Percentiles rank a stretch among this genome's conserved stretches.
These are phyloP conservation scores for Thymus quinquecostatus DNA, from an alignment of 257 asterid genomes.

Conservation along the genomic window DNA sequence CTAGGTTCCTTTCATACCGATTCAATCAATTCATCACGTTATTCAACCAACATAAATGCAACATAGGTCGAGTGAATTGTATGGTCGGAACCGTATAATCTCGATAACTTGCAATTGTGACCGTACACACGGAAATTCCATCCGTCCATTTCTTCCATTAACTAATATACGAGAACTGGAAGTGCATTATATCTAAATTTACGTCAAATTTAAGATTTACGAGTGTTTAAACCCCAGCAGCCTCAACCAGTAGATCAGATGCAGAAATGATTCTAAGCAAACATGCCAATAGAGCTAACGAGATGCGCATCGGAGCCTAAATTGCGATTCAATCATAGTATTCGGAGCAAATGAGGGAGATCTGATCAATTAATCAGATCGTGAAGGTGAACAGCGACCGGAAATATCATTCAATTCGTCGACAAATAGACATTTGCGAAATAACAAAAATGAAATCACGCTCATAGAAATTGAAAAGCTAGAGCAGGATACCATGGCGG, in stretches of 20 bases:
- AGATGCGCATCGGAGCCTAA: slow-evolving; percentile 19
- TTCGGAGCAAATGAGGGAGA: slow-evolving; percentile 17
- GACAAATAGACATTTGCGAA: slow-evolving; percentile 9
- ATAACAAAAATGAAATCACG: background rate
- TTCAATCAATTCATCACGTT: background rate
- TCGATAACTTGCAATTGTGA: background rate
- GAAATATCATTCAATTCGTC: slow-evolving; percentile 24
- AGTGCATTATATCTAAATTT: background rate
- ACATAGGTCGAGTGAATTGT: background rate
- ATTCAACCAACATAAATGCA: slow-evolving; percentile 13
- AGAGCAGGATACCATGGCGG: slow-evolving; percentile 31
- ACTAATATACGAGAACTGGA: slow-evolving; percentile 12
- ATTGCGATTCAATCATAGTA: slow-evolving; percentile 15
- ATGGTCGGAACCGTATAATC: background rate
- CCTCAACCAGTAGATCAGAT: slow-evolving; percentile 23
- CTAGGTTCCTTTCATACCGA: slow-evolving; percentile 13
- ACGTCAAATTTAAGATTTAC: background rate
- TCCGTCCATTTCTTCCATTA: background rate
- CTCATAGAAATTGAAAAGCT: background rate
- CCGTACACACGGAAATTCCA: background rate
- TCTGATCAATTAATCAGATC: slow-evolving; percentile 28
- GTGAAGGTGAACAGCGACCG: slow-evolving; percentile 1
- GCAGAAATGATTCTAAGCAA: slow-evolving; percentile 22
- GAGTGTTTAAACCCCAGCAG: slow-evolving; percentile 14
- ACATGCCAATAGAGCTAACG: slow-evolving; percentile 7